These are phyloP conservation scores for Royoungia palumana DNA, from an alignment of 768 basidiomycete species.

Conservation along the genomic window DNA sequence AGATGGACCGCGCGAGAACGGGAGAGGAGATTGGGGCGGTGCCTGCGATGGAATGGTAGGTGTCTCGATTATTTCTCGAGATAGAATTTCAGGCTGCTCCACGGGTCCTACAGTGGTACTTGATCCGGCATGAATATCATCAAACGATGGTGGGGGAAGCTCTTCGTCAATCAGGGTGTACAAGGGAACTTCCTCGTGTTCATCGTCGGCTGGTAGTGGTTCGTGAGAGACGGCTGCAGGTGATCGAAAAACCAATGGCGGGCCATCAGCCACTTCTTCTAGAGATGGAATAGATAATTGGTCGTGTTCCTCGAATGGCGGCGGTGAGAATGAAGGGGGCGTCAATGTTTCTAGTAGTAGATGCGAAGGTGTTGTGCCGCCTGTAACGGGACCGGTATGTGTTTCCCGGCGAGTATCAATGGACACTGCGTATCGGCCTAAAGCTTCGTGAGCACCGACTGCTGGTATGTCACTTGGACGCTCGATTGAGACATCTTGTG, in stretches of 20 bases:
- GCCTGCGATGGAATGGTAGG: background rate
- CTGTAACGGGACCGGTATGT: background rate
- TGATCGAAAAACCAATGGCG: background rate
- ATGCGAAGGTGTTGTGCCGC: background rate
- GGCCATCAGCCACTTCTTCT: background rate
- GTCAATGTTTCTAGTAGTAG: background rate
- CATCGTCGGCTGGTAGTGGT: background rate
- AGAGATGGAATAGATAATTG: background rate
- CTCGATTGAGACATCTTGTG: background rate
- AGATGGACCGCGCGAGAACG: background rate
- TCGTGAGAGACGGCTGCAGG: background rate
- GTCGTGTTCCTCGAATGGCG: constrained; percentile 4
- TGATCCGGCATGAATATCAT: constrained; percentile 7
- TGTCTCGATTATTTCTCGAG: background rate
- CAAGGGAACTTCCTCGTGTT: constrained; percentile 19
- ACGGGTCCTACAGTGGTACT: background rate
- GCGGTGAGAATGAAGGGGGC: background rate
- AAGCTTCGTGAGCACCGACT: background rate
- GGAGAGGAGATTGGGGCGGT: background rate
- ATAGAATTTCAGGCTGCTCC: background rate
- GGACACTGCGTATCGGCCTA: background rate
- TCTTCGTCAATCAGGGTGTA: constrained; percentile 25
- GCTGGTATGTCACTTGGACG: background rate
- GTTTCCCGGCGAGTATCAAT: background rate
- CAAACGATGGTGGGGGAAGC: constrained; percentile 25